Base-by-base conservation (phyloP, 148 eudicot species). In the Heliosperma pusillum region DNA sequence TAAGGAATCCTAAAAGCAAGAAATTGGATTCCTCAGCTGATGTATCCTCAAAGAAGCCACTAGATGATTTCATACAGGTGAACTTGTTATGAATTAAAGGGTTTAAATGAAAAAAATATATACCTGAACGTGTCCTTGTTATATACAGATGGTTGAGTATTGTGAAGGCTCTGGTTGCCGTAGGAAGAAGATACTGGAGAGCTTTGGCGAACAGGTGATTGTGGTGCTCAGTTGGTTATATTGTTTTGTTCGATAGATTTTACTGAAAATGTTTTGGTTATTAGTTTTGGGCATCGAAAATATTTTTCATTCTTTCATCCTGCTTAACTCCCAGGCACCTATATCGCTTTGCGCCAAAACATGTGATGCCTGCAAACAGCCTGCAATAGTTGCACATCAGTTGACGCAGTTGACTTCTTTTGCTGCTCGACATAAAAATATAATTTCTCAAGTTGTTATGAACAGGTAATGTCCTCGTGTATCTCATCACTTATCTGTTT, bases 291-390 rank as follows among this genome's bases (percentile, higher is more conserved):
- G 56, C 17, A 11, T 70, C 45, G 27, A 42, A 52, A 50, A 40
- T 17, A 11, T 13, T 8, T 42, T 69, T 22, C 6, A 40, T 27
- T 11, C 19, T 36, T 27, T 62, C 77, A 66, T 70, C 52, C 69
- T 70, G 26, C 50, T 44, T 7, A 42, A 74, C 47, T 61, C 50
- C 69, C 67, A 93, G 98, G 98, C 86, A 33, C 74, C 91, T 61
- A 80, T 85, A 63, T 83, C 90, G 20, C 83, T 91, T 13, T 93
- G 98, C 78, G 70, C 68, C 13, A 91, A 88, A 80, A 72, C 95
- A 20, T 93, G 97, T 82, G 98, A 93, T 86, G 84, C 91, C 25
- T 93, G 98, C 87, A 91, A 87, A 81, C 89, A 91, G 71, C 97
- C 98, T 61, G 75, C 83, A 77, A 42, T 88, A 71, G 89, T 89